Conservation (phyloP, 352 stramenopile species). For the Peronospora farinosa region DNA sequence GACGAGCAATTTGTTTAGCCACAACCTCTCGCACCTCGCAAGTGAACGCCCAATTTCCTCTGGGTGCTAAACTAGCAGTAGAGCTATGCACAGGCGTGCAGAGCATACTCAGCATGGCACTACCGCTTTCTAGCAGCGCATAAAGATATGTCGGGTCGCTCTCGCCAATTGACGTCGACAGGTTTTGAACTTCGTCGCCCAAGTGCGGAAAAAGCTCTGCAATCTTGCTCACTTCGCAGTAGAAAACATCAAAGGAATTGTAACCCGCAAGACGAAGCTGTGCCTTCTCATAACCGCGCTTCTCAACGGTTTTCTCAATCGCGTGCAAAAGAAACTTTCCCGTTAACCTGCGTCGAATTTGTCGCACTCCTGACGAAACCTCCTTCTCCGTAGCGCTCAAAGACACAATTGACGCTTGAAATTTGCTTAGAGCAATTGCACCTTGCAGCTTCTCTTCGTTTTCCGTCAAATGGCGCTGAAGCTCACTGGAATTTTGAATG, state of each 20-base stretch:
- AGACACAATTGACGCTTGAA: slow-evolving; percentile 55
- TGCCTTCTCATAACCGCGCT: slow-evolving; percentile 70
- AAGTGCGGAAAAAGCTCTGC: slow-evolving; percentile 56
- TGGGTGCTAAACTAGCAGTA: slow-evolving; percentile 29
- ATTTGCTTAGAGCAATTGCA: slow-evolving; percentile 68
- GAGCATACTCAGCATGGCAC: slow-evolving; percentile 66
- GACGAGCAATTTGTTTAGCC: slow-evolving; percentile 50
- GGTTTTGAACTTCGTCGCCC: slow-evolving; percentile 46
- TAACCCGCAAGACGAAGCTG: slow-evolving; percentile 75
- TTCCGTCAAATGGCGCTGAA: slow-evolving; percentile 49
- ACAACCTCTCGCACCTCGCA: slow-evolving; percentile 53
- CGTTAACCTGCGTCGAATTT: slow-evolving; percentile 37
- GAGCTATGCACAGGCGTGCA: slow-evolving; percentile 33
- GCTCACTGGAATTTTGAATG: slow-evolving; percentile 45
- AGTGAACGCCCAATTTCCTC: slow-evolving; percentile 58
- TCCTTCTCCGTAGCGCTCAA: slow-evolving; percentile 21
- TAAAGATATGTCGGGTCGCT: slow-evolving; percentile 56
- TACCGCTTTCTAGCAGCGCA: slow-evolving; percentile 54
- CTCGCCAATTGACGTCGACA: slow-evolving; percentile 51
- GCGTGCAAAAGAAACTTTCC: slow-evolving; percentile 65
- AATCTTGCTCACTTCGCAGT: slow-evolving; percentile 81
- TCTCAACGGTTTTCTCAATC: slow-evolving; percentile 66
- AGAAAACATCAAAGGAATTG: slow-evolving; percentile 86
- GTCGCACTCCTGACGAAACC: slow-evolving; percentile 18
- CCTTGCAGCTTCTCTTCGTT: slow-evolving; percentile 75